Conservation (phyloP, 306 rosid genomes). For the Senna tora region DNA sequence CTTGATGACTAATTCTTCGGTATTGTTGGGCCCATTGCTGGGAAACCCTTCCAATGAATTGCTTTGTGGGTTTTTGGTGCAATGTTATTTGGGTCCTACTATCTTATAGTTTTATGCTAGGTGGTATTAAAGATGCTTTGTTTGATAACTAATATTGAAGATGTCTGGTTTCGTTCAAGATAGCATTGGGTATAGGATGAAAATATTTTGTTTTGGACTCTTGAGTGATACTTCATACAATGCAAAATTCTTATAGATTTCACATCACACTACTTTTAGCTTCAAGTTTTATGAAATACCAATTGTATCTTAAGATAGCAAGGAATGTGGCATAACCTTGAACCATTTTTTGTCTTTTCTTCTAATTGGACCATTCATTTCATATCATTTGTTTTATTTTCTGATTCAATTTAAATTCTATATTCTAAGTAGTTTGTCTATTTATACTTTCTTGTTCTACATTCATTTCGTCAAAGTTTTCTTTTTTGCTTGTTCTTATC, state of each 20-base stretch:
- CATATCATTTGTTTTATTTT: background rate
- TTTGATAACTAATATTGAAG: background rate
- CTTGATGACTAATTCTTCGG: too few species aligned
- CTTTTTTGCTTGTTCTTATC: background rate
- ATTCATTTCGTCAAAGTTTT: background rate
- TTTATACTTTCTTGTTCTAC: background rate
- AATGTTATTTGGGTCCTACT: too few species aligned
- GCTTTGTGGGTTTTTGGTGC: too few species aligned
- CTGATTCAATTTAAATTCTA: background rate
- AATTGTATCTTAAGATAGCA: background rate
- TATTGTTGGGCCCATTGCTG: too few species aligned
- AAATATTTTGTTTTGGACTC: too few species aligned
- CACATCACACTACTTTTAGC: background rate
- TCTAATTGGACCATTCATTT: slow-evolving; percentile 6
- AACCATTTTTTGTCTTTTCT: background rate
- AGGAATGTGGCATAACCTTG: background rate
- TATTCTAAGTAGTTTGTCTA: slow-evolving; percentile 2
- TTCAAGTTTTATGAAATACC: background rate
- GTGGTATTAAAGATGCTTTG: background rate
- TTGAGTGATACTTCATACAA: background rate
- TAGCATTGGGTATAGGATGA: background rate
- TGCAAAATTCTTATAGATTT: background rate
- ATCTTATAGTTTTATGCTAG: too few species aligned
- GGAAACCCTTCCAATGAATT: too few species aligned
- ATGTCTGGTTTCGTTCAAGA: background rate